These are phyloP conservation scores for Cyclostephanos invisitatus DNA, from an alignment of 108 stramenopile species.

Conservation along the genomic window DNA sequence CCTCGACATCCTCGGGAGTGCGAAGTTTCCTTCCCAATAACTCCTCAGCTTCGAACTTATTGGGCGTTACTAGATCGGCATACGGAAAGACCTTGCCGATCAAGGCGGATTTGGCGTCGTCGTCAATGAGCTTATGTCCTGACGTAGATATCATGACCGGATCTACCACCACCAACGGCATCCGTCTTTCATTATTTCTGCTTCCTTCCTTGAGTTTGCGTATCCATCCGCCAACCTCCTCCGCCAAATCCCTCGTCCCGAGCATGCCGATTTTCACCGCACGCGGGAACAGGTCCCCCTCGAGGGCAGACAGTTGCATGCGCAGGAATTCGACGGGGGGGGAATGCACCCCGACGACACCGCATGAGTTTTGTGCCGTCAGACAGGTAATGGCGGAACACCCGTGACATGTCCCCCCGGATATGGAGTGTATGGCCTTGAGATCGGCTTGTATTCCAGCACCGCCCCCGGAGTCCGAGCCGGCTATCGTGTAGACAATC, in stretches of 20 bases:
- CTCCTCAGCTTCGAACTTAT: constrained; percentile 92
- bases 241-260: constrained; percentile 71
- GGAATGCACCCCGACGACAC: constrained; percentile 70
- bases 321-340: constrained; percentile 63
- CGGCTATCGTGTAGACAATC: constrained; percentile 93
- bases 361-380: constrained; percentile 85
- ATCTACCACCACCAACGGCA: constrained; percentile 84
- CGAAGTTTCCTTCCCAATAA: constrained; percentile 62
- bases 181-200: background rate
- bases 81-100: constrained; percentile 77
- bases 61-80: constrained; percentile 87
- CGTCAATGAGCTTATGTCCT: constrained; percentile 82
- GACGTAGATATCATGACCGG: constrained; percentile 94
- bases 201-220: constrained; percentile 31
- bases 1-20: constrained; percentile 75
- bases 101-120: constrained; percentile 72
- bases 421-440: constrained; percentile 83
- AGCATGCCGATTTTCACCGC: constrained; percentile 94
- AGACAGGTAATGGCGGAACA: constrained; percentile 92
- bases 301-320: constrained; percentile 64
- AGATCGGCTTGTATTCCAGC: constrained; percentile 96
- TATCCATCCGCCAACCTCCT: constrained; percentile 70
- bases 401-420: constrained; percentile 67
- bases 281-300: constrained; percentile 73
- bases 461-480: constrained; percentile 94